Percentiles rank a stretch among this genome's conserved stretches.
Evolutionary conservation across 257 asterid species (phyloP).

Genomic region (Plantago elongata): DNA sequence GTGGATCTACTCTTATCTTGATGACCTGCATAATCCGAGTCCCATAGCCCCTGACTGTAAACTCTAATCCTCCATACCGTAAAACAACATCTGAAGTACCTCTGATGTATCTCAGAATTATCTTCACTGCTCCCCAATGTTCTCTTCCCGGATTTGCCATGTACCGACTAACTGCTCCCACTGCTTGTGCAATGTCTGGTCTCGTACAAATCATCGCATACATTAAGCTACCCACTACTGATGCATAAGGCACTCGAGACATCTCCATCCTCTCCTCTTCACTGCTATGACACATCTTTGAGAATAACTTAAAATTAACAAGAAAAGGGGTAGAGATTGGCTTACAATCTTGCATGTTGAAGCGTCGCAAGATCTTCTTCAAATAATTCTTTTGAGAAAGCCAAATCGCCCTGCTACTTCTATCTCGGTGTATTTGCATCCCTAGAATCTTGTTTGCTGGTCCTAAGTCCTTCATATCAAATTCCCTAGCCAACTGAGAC

Average conservation of each 20-base stretch:
- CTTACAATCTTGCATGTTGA: constrained; percentile 6
- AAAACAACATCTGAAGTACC: neutral
- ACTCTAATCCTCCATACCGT: neutral
- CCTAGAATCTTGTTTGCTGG: constrained; percentile 6
- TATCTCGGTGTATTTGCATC: constrained; percentile 4
- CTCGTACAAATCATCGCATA: constrained; percentile 1
- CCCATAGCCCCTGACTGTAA: neutral
- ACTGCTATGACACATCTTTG: neutral
- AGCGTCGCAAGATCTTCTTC: neutral
- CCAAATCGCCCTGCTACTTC: constrained; percentile 1
- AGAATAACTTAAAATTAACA: constrained; percentile 1
- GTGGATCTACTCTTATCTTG: neutral
- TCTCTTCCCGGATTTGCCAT: constrained; percentile 1
- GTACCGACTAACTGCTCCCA: neutral
- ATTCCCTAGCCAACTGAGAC: constrained; percentile 5
- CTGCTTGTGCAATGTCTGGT: neutral
- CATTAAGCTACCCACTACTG: constrained; percentile 3
- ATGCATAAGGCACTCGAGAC: constrained; percentile 5
- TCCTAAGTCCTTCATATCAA: neutral
- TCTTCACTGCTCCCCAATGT: neutral
- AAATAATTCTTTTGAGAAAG: constrained; percentile 2
- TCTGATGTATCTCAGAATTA: neutral
- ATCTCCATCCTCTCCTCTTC: constrained; percentile 1
- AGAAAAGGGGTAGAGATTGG: constrained; percentile 2
- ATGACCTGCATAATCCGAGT: neutral